phyloP scores from a whole-genome alignment of 805 yeast genomes.

The Ogataea nakhonphanomensis region DNA sequence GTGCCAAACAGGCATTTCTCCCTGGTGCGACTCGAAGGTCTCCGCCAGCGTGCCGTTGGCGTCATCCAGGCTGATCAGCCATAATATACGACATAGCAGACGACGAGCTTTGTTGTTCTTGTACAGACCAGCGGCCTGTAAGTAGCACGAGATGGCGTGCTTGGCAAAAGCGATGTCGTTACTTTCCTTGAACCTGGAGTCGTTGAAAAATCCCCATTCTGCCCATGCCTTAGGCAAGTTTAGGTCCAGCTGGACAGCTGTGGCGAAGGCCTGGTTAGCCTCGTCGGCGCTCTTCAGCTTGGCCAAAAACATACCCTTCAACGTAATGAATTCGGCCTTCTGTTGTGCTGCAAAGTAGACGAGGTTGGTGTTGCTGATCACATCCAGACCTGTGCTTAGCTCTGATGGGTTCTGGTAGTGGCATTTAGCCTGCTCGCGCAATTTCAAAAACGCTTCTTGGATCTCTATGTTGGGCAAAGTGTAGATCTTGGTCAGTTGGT shows the following conservation, averaged over 20 bases:
- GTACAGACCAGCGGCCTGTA: slow-evolving; percentile 96
- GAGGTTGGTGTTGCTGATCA: slow-evolving; percentile 90
- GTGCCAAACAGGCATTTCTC: slow-evolving; percentile 98
- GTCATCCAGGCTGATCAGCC: slow-evolving; percentile 93
- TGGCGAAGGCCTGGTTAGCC: slow-evolving; percentile 96
- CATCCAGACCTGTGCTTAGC: slow-evolving; percentile 91
- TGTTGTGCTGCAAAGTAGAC: slow-evolving; percentile 97
- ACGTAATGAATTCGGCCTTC: slow-evolving; percentile 95
- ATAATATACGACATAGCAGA: slow-evolving; percentile 80
- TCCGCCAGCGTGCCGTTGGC: slow-evolving; percentile 72
- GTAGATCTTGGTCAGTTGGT: slow-evolving; percentile 88
- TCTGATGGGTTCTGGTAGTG: slow-evolving; percentile 92
- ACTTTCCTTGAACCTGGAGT: slow-evolving; percentile 77
- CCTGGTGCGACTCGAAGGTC: slow-evolving; percentile 88
- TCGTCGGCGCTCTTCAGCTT: slow-evolving; percentile 87
- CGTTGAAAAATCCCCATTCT: slow-evolving; percentile 98
- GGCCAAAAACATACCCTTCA: slow-evolving; percentile 97
- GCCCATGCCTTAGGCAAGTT: slow-evolving; percentile 99
- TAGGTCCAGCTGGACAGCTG: slow-evolving; percentile 94
- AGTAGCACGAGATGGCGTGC: slow-evolving; percentile 91
- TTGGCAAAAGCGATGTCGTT: slow-evolving; percentile 80
- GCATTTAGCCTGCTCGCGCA: slow-evolving; percentile 96
- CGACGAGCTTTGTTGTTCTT: slow-evolving; percentile 89
- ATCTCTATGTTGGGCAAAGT: slow-evolving; percentile 96
- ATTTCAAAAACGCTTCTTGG: slow-evolving; percentile 93